Conservation (phyloP, 1,284 basidiomycete genomes). For the Sparassis latifolia region DNA sequence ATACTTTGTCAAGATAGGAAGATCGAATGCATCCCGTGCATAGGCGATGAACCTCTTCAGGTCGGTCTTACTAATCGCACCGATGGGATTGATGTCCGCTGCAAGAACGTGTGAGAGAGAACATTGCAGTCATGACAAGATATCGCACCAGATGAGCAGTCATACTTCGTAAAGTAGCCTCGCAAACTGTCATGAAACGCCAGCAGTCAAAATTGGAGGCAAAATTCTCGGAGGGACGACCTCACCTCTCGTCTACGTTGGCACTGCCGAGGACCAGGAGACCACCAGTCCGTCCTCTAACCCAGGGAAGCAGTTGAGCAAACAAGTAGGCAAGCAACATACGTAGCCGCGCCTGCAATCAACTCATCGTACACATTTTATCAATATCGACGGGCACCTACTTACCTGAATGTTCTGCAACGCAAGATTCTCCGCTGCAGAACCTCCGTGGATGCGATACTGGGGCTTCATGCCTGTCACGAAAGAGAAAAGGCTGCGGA, state of each 20-base stretch:
- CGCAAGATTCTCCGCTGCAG: conserved; percentile 87
- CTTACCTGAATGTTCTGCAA: conserved; percentile 92
- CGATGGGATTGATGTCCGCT: conserved; percentile 99
- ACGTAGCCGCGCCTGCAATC: conserved; percentile 72
- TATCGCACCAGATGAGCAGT: conserved; percentile 74
- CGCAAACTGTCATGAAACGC: conserved; percentile 54
- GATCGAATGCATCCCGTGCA: conserved; percentile 70
- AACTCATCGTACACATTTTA: not conserved
- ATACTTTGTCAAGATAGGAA: conserved; percentile 72
- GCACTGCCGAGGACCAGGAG: conserved; percentile 93
- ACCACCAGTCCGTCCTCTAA: conserved; percentile 78
- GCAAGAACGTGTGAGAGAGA: not conserved
- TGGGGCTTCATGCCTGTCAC: conserved; percentile 81
- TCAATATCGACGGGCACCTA: not conserved
- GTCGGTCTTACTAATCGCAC: conserved; percentile 96
- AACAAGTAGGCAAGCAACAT: conserved; percentile 99
- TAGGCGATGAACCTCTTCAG: conserved; percentile 93
- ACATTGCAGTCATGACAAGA: not conserved
- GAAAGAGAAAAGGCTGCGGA: conserved; percentile 77
- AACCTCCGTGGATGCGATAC: conserved; percentile 88
- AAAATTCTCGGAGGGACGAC: not conserved
- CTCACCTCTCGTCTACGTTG: conserved; percentile 93
- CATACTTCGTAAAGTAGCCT: conserved; percentile 98
- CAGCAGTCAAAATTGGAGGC: not conserved
- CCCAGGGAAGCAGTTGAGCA: conserved; percentile 94